Percentiles rank a stretch among this genome's conserved stretches.
These are phyloP conservation scores for Torulaspora globosa DNA, from an alignment of 1,139 yeast genomes.

Conservation along the genomic window DNA sequence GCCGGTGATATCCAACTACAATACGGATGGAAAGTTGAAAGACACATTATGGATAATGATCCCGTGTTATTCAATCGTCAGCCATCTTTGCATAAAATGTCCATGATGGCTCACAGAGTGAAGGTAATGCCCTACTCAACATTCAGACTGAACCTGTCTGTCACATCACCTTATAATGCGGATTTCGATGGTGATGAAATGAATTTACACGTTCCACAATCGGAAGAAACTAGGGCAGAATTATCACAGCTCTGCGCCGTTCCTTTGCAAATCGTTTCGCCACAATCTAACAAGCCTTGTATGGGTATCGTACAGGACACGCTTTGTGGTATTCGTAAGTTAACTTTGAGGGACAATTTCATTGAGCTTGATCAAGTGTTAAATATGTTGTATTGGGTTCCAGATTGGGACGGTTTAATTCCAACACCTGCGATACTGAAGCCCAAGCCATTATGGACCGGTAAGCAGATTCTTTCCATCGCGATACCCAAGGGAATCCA, in stretches of 20 bases:
- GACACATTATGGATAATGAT: conserved; percentile 95
- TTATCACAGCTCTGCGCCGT: conserved; percentile 93
- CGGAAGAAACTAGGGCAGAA: conserved; percentile 97
- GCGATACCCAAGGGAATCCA: conserved; percentile 96
- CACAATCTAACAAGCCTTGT: conserved; percentile 97
- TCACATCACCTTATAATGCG: conserved; percentile 97
- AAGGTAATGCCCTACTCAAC: conserved; percentile 99
- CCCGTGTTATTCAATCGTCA: conserved; percentile 98
- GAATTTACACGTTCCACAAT: conserved; percentile 99
- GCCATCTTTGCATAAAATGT: conserved; percentile 98
- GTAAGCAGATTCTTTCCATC: conserved; percentile 88
- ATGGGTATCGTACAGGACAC: conserved; percentile 99
- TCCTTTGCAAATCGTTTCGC: conserved; percentile 94
- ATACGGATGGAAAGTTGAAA: conserved; percentile 98
- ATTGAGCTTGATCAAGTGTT: conserved; percentile 90
- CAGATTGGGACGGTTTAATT: conserved; percentile 97
- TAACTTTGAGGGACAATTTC: conserved; percentile 86
- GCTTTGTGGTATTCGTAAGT: conserved; percentile 91
- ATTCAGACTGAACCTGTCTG: conserved; percentile 91
- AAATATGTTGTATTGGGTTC: conserved; percentile 97
- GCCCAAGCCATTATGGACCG: conserved; percentile 97
- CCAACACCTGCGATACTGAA: conserved; percentile 95
- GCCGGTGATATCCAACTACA: conserved; percentile 98
- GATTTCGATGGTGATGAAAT: conserved; percentile 99
- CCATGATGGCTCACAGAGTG: conserved; percentile 99